A percentile compares a stretch with the other conserved stretches of the same genome.
Conservation (phyloP, 2,329 filamentous ascomycete genomes). For the Colletotrichum costaricense region DNA sequence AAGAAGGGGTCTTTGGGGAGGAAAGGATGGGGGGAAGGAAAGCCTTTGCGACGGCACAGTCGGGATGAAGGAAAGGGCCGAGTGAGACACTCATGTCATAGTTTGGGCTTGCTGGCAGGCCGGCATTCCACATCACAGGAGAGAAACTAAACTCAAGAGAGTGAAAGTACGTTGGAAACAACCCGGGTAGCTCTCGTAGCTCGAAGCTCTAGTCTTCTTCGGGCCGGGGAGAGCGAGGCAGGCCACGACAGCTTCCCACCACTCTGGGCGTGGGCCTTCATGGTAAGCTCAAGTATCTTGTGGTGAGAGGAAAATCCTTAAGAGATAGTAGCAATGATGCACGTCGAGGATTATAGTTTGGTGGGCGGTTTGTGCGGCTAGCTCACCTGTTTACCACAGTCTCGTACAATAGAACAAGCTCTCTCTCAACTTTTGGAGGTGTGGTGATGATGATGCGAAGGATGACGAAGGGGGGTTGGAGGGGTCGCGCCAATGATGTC, state of each 20-base stretch:
- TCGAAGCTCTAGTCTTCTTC: constrained; percentile 18
- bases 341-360: constrained; percentile 3
- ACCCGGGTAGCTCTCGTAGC: constrained; percentile 1
- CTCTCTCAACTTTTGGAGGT: background rate
- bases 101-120: constrained; percentile 14
- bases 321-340: background rate
- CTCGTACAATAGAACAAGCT: background rate
- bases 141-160: constrained; percentile 5
- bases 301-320: background rate
- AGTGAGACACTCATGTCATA: constrained; percentile 36
- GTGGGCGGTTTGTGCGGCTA: background rate
- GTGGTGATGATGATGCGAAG: constrained; percentile 29
- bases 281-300: background rate
- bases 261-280: background rate
- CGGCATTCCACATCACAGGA: constrained; percentile 10
- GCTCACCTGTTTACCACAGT: too few relatives aligned
- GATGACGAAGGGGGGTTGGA: constrained; percentile 30
- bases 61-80: constrained; percentile 4
- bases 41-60: background rate
- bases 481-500: constrained; percentile 34
- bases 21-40: background rate
- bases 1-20: constrained; percentile 4
- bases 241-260: background rate
- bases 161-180: background rate
- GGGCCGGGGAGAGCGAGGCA: background rate